phyloP scores from a whole-genome alignment of 371 early-diverging fungal species.

The Umbelopsis sp. region DNA sequence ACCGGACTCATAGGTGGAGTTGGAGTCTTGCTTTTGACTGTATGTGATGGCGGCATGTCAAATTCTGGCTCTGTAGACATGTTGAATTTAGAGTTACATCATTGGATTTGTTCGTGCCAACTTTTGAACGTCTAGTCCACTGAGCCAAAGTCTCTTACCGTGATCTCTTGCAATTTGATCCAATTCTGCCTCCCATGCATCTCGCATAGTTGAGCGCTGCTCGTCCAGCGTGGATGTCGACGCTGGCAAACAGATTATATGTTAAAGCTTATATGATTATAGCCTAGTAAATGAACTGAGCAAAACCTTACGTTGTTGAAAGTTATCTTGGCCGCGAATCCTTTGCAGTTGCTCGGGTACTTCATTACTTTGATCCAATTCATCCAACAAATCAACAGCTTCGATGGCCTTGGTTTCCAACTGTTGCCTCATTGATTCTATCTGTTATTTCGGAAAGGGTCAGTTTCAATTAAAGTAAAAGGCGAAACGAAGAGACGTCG shows the following conservation, averaged over 20 bases:
- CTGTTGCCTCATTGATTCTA: constrained; percentile 61
- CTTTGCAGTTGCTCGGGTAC: constrained; percentile 45
- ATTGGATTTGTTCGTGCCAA: not conserved
- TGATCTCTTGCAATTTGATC: constrained; percentile 42
- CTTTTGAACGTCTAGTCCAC: not conserved
- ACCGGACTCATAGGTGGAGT: constrained; percentile 51
- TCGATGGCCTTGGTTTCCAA: constrained; percentile 60
- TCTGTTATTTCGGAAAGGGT: constrained; percentile 29
- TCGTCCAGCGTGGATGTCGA: constrained; percentile 37
- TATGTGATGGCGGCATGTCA: constrained; percentile 21
- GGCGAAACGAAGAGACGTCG: not conserved
- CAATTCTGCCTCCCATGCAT: constrained; percentile 47
- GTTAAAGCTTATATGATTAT: not conserved
- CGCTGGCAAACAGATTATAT: constrained; percentile 22
- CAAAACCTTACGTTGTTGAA: constrained; percentile 42
- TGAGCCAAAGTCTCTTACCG: constrained; percentile 18
- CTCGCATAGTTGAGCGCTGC: constrained; percentile 41
- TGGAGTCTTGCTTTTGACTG: constrained; percentile 32
- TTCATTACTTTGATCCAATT: constrained; percentile 32
- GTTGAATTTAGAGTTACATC: not conserved
- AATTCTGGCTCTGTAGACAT: not conserved
- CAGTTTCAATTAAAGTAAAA: not conserved
- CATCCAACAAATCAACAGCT: constrained; percentile 44
- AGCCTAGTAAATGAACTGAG: not conserved
- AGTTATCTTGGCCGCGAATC: constrained; percentile 45